Evolutionary conservation across 2,329 filamentous ascomycete species (phyloP).

Genomic region (Fusarium paranaense): DNA sequence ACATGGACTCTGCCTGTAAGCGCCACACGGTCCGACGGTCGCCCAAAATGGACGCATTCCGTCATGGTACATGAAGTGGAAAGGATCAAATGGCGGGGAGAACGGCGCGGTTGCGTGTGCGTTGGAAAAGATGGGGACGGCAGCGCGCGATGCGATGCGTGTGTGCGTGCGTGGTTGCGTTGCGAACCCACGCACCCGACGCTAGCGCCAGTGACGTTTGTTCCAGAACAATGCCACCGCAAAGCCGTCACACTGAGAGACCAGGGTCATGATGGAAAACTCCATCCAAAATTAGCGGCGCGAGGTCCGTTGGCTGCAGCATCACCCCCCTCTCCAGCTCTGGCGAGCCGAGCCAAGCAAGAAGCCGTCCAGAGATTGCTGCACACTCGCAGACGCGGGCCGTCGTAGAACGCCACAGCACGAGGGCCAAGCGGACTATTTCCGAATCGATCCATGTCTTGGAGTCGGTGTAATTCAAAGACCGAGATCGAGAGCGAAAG

Average conservation of each 20-base stretch:
- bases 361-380: not conserved
- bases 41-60: conserved; percentile 28
- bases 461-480: not conserved
- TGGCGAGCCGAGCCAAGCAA: not conserved
- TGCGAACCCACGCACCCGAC: conserved; percentile 11
- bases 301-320: not conserved
- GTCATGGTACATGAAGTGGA: conserved; percentile 38
- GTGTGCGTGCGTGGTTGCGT: conserved; percentile 10
- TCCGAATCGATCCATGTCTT: not conserved
- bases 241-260: conserved; percentile 1
- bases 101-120: conserved; percentile 28
- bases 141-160: conserved; percentile 17
- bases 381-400: not conserved
- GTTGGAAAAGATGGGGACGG: conserved; percentile 16
- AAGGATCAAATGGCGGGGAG: conserved; percentile 32
- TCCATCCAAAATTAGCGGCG: not conserved
- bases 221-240: conserved; percentile 39
- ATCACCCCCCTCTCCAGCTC: not conserved
- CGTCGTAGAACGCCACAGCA: conserved; percentile 6
- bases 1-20: too few relatives aligned
- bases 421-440: not conserved
- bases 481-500: conserved; percentile 3
- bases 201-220: conserved; percentile 34
- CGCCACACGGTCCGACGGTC: conserved; percentile 8
- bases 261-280: not conserved